Evolutionary conservation across 495 filamentous ascomycete species (phyloP).

Genomic region (Pseudomonodictys pantanalensis): DNA sequence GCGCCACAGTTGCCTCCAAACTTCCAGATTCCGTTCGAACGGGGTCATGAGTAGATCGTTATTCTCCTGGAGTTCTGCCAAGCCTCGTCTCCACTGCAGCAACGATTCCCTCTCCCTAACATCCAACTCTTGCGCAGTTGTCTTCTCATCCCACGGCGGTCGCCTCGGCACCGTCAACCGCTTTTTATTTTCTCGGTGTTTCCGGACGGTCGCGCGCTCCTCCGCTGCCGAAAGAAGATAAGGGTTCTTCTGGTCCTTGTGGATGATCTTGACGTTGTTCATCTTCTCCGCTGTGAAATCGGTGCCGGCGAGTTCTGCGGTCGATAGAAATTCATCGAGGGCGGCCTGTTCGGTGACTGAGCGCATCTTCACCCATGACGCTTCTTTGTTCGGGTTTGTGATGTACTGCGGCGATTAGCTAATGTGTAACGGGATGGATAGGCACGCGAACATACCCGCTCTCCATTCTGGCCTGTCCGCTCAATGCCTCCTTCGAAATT

Average conservation of each 20-base stretch:
- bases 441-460: conserved; percentile 28
- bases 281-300: conserved; percentile 99
- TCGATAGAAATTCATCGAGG: conserved; percentile 80
- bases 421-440: not conserved
- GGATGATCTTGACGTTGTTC: conserved; percentile 98
- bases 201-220: conserved; percentile 70
- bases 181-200: conserved; percentile 73
- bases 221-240: conserved; percentile 88
- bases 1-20: conserved; percentile 98
- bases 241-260: conserved; percentile 90
- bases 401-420: conserved; percentile 32
- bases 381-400: conserved; percentile 62
- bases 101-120: conserved; percentile 74
- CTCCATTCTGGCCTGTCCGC: conserved; percentile 34
- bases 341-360: conserved; percentile 96
- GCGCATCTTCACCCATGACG: conserved; percentile 92
- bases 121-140: conserved; percentile 80
- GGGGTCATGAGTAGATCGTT: conserved; percentile 96
- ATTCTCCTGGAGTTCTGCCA: conserved; percentile 89
- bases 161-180: conserved; percentile 85
- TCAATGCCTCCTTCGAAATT: conserved; percentile 35
- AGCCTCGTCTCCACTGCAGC: conserved; percentile 81
- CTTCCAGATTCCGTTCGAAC: conserved; percentile 95
- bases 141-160: conserved; percentile 81
- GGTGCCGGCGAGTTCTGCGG: conserved; percentile 91